phyloP scores from a whole-genome alignment of 441 rosid species.

The Gossypium laxum region DNA sequence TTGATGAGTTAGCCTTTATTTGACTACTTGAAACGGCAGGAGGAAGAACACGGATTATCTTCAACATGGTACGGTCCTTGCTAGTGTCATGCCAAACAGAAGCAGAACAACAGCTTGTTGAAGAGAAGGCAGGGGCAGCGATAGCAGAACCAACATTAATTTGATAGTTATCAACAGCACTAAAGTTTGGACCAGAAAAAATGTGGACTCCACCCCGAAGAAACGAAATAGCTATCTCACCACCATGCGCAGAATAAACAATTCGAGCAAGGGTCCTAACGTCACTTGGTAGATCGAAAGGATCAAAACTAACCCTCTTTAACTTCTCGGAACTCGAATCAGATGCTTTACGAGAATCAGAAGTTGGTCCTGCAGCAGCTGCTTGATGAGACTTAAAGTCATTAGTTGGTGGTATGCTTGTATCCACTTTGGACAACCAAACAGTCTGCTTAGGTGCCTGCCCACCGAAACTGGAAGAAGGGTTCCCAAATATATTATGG shows the following conservation, averaged over 20 bases:
- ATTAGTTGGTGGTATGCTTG: constrained; percentile 78
- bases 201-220: constrained; percentile 93
- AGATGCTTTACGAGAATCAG: constrained; percentile 45
- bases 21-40: constrained; percentile 75
- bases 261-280: constrained; percentile 87
- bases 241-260: constrained; percentile 97
- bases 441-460: constrained; percentile 96
- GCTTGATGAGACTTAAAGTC: constrained; percentile 63
- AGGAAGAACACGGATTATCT: constrained; percentile 92
- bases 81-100: constrained; percentile 89
- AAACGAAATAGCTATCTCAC: constrained; percentile 94
- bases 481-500: constrained; percentile 94
- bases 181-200: constrained; percentile 90
- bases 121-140: constrained; percentile 96
- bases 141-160: constrained; percentile 92
- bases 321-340: constrained; percentile 51
- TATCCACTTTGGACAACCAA: constrained; percentile 92
- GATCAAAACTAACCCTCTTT: constrained; percentile 77
- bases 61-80: constrained; percentile 78
- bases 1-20: constrained; percentile 61
- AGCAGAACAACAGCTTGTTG: constrained; percentile 98
- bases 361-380: constrained; percentile 41
- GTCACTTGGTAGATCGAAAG: constrained; percentile 96
- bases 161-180: constrained; percentile 83
- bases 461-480: constrained; percentile 85